A percentile compares a stretch with the other conserved stretches of the same genome.
Conservation (phyloP, 2,329 filamentous ascomycete species). For the Fusarium fujikuroi region DNA sequence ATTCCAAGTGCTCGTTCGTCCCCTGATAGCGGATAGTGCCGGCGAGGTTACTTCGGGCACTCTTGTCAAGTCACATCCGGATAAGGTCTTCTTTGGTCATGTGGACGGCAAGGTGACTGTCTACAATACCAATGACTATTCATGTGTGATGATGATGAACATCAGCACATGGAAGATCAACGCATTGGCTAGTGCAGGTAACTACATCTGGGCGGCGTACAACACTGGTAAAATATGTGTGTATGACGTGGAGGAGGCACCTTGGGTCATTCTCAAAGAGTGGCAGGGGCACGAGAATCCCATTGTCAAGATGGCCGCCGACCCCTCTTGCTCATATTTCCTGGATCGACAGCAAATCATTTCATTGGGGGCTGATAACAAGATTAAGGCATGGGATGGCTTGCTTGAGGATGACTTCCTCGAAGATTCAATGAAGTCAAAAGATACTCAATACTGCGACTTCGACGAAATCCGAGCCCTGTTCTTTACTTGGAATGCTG, state of each 20-base stretch:
- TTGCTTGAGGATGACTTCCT: slow-evolving; percentile 94
- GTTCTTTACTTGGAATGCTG: slow-evolving; percentile 96
- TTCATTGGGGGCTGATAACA: slow-evolving; percentile 87
- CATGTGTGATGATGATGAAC: slow-evolving; percentile 82
- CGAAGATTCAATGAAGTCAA: slow-evolving; percentile 87
- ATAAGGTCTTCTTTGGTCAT: slow-evolving; percentile 89
- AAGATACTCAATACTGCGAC: slow-evolving; percentile 83
- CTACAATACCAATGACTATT: slow-evolving; percentile 82
- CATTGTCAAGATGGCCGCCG: slow-evolving; percentile 79
- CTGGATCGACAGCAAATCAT: slow-evolving; percentile 86
- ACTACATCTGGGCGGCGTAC: slow-evolving; percentile 90
- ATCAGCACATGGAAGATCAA: slow-evolving; percentile 97
- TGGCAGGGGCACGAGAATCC: slow-evolving; percentile 92
- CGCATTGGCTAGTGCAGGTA: slow-evolving; percentile 81
- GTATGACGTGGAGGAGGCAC: slow-evolving; percentile 84
- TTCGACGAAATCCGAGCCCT: slow-evolving; percentile 84
- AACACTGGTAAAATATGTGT: slow-evolving; percentile 94
- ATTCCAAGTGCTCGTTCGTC: slow-evolving; percentile 79
- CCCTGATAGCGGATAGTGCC: slow-evolving; percentile 75
- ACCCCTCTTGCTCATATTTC: slow-evolving; percentile 85
- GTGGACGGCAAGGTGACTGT: slow-evolving; percentile 93
- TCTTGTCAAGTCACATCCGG: slow-evolving; percentile 76
- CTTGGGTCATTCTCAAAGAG: slow-evolving; percentile 92
- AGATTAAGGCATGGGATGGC: slow-evolving; percentile 89
- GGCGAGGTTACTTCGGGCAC: slow-evolving; percentile 91